Conservation (phyloP, 1,284 basidiomycete species). For the Melampsora medusae region DNA sequence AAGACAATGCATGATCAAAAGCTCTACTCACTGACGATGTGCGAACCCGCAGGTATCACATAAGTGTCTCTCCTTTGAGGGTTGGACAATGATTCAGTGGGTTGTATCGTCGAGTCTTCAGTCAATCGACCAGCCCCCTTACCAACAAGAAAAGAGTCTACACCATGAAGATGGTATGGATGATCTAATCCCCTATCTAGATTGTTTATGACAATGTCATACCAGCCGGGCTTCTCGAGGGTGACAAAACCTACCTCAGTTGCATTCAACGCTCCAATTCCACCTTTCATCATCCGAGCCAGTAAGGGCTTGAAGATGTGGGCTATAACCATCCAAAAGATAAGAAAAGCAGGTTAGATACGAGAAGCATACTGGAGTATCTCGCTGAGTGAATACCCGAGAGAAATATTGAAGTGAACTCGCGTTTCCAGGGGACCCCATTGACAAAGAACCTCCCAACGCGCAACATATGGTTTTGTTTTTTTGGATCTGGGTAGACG, state of each 20-base stretch:
- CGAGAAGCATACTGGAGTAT: too few relatives aligned
- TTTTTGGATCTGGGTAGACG: too few relatives aligned
- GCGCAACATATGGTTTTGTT: too few relatives aligned
- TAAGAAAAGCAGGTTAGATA: too few relatives aligned
- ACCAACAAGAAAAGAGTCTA: slow-evolving; percentile 49
- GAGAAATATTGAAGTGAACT: too few relatives aligned
- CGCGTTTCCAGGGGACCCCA: too few relatives aligned
- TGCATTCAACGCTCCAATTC: slow-evolving; percentile 24
- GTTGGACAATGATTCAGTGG: slow-evolving; percentile 47
- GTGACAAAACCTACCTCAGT: slow-evolving; percentile 31
- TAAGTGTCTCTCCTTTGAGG: slow-evolving; percentile 14
- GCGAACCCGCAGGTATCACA: slow-evolving; percentile 24
- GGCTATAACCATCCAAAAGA: not conserved
- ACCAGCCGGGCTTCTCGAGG: slow-evolving; percentile 33
- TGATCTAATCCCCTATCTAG: slow-evolving; percentile 52
- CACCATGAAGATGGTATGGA: slow-evolving; percentile 53
- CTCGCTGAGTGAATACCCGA: too few relatives aligned
- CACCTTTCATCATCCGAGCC: slow-evolving; percentile 15
- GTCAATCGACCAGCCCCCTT: slow-evolving; percentile 52
- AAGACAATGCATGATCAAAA: not conserved
- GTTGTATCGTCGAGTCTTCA: slow-evolving; percentile 46
- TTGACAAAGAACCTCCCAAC: too few relatives aligned
- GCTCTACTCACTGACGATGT: slow-evolving; percentile 23
- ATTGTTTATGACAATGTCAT: slow-evolving; percentile 53
- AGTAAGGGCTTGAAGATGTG: slow-evolving; percentile 16